Evolutionary conservation across 345 rosid species (phyloP).

Genomic region (Hevea brasiliensis): DNA sequence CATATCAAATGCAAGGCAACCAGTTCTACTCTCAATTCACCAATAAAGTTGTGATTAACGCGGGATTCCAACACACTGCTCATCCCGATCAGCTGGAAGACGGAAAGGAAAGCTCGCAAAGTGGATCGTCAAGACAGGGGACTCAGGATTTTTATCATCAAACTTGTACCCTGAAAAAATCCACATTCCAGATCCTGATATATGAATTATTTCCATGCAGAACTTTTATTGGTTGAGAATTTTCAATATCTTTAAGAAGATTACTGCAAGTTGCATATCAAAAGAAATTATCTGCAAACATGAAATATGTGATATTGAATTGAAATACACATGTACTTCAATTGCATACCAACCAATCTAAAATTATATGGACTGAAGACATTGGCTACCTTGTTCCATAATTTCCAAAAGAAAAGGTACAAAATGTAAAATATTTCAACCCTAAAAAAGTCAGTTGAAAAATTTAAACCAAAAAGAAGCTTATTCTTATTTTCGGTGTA

Average conservation of each 20-base stretch:
- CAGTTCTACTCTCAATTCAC: background rate
- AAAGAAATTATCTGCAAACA: background rate
- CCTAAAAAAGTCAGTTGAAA: background rate
- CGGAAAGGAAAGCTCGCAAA: conserved; percentile 53
- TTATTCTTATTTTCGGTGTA: conserved; percentile 13
- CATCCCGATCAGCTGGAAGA: conserved; percentile 31
- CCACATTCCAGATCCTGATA: conserved; percentile 11
- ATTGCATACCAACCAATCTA: background rate
- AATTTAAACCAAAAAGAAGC: background rate
- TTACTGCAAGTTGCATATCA: background rate
- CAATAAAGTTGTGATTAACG: conserved; percentile 6
- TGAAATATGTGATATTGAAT: background rate
- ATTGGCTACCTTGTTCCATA: background rate
- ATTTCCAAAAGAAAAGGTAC: background rate
- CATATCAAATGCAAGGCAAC: conserved; percentile 2
- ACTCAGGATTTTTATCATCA: conserved; percentile 50
- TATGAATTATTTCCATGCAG: conserved; percentile 2
- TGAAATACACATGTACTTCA: background rate
- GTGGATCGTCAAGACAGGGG: conserved; percentile 40
- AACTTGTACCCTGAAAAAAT: conserved; percentile 50
- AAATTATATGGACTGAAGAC: background rate
- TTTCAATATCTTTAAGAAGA: conserved; percentile 2
- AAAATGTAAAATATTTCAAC: background rate
- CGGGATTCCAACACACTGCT: background rate
- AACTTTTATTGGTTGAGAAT: background rate